Percentiles rank a stretch among this genome's conserved stretches.
phyloP scores from a whole-genome alignment of 2,329 filamentous ascomycete genomes.

The Cadophora sp. region DNA sequence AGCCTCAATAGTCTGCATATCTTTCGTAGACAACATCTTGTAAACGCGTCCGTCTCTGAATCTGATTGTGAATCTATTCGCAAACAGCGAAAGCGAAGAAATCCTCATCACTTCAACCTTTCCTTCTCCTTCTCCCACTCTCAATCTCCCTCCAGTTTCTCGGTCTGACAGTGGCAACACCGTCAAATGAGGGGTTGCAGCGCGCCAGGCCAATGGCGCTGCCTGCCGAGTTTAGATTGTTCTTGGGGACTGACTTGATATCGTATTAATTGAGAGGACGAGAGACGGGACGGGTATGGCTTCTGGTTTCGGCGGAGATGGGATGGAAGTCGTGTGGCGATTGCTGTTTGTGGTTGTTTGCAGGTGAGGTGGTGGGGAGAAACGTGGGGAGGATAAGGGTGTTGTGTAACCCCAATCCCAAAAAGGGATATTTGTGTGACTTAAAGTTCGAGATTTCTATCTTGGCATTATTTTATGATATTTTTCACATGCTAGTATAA shows the following conservation, averaged over 20 bases:
- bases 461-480: too few relatives aligned
- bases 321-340: background rate
- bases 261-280: background rate
- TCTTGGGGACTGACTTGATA: background rate
- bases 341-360: background rate
- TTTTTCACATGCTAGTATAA: too few relatives aligned
- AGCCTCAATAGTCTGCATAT: background rate
- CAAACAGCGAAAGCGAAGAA: background rate
- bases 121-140: background rate
- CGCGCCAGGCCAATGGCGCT: background rate
- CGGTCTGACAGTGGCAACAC: background rate
- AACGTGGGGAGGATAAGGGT: too few relatives aligned
- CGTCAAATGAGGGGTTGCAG: slow-evolving; percentile 2
- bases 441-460: background rate
- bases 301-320: background rate
- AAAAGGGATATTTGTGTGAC: background rate
- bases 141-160: background rate
- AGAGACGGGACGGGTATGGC: background rate
- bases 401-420: background rate
- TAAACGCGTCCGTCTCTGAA: background rate
- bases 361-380: background rate
- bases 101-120: background rate
- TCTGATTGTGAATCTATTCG: background rate
- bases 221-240: background rate
- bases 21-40: background rate